Conservation (phyloP, 2,329 filamentous ascomycete species). For the Aspergillus pseudonomiae region DNA sequence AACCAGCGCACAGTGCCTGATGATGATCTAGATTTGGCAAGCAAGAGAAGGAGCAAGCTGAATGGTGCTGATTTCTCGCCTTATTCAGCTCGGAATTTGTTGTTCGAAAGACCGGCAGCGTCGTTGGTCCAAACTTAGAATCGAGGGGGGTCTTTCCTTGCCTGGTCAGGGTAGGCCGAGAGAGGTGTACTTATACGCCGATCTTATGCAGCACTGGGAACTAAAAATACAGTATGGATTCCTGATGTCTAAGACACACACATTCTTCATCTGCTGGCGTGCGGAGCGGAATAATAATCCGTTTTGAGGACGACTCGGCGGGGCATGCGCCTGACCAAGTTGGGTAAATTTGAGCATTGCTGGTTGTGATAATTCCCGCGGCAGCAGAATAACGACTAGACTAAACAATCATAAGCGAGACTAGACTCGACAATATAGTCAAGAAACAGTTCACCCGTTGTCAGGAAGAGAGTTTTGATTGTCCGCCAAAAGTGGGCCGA, state of each 20-base stretch:
- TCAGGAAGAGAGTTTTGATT: conserved; percentile 4
- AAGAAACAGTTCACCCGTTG: conserved; percentile 2
- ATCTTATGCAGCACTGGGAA: conserved; percentile 3
- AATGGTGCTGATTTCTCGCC: neutral
- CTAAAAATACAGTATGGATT: neutral
- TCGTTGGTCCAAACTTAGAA: neutral
- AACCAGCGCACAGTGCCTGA: neutral
- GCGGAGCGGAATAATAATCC: conserved; percentile 4
- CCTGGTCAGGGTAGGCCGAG: neutral
- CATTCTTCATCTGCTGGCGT: neutral
- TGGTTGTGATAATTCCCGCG: neutral
- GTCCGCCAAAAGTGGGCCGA: neutral
- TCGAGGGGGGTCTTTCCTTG: neutral
- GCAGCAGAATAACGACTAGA: neutral
- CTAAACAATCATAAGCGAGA: conserved; percentile 5
- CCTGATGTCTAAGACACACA: neutral
- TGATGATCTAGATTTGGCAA: neutral
- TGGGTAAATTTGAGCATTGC: neutral
- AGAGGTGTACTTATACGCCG: neutral
- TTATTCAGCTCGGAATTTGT: neutral
- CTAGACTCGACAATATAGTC: conserved; percentile 1
- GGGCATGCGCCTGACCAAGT: neutral
- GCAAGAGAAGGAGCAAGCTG: neutral
- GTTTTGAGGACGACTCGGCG: neutral
- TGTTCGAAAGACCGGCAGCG: neutral